These are phyloP conservation scores for Centrapalus pauciflorus DNA, from an alignment of 129 eudicot species.

Conservation along the genomic window DNA sequence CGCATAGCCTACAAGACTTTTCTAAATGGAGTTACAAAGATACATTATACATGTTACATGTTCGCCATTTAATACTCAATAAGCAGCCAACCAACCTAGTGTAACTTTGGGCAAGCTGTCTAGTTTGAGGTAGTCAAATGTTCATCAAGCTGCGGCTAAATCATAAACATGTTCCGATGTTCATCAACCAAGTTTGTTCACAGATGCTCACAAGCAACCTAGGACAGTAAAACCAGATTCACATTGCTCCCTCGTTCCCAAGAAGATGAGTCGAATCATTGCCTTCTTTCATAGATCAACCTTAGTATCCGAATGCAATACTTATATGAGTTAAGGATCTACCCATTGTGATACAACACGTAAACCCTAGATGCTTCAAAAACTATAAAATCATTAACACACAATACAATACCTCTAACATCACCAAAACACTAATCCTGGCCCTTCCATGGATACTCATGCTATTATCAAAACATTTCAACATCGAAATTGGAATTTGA, in stretches of 20 bases:
- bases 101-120: background rate
- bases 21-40: background rate
- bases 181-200: background rate
- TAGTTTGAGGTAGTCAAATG: background rate
- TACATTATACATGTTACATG: background rate
- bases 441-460: background rate
- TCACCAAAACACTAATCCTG: background rate
- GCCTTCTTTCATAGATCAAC: background rate
- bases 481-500: background rate
- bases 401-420: background rate
- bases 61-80: background rate
- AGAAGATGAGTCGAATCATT: background rate
- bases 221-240: background rate
- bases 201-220: background rate
- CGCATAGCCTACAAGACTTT: background rate
- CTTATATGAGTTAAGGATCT: background rate
- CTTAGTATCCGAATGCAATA: background rate
- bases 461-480: background rate
- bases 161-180: background rate
- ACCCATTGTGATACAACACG: background rate
- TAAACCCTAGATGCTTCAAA: conserved; percentile 9
- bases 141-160: background rate
- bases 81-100: background rate
- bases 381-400: background rate
- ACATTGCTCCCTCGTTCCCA: background rate